Conservation (phyloP, 2,329 filamentous ascomycete species). For the Capronia americana region DNA sequence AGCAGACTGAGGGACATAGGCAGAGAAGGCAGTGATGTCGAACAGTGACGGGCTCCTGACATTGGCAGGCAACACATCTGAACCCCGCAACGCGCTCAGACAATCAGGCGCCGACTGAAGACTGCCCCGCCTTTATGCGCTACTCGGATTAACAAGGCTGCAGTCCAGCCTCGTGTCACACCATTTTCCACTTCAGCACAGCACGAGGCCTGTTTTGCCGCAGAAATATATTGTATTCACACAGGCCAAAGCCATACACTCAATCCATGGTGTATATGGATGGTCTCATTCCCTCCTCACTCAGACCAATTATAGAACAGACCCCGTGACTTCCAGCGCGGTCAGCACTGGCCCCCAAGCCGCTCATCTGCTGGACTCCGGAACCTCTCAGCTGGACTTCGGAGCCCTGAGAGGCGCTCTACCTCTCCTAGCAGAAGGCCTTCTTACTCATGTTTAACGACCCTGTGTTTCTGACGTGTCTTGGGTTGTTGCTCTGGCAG, state of each 20-base stretch:
- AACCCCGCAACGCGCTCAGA: conserved; percentile 17
- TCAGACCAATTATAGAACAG: conserved; percentile 28
- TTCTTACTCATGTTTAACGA: neutral
- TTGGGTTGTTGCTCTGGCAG: neutral
- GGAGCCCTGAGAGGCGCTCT: neutral
- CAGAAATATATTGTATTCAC: conserved; percentile 28
- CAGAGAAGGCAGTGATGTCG: conserved; percentile 13
- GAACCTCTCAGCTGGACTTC: neutral
- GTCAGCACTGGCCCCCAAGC: conserved; percentile 7
- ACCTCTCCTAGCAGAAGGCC: neutral
- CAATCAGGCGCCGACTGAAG: neutral
- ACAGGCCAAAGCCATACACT: conserved; percentile 31
- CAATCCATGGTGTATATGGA: conserved; percentile 26
- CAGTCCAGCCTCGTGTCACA: conserved; percentile 3
- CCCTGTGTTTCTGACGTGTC: neutral
- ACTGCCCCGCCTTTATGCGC: conserved; percentile 6
- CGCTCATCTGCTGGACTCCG: neutral
- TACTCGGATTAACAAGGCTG: conserved; percentile 14
- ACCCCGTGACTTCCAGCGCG: conserved; percentile 5
- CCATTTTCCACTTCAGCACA: neutral
- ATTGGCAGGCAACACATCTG: conserved; percentile 2
- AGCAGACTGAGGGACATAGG: conserved; percentile 1
- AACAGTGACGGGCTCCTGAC: neutral
- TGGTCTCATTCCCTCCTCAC: conserved; percentile 13
- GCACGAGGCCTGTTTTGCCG: neutral